Conservation (phyloP, 768 basidiomycete genomes). For the Botryobasidium botryosum region DNA sequence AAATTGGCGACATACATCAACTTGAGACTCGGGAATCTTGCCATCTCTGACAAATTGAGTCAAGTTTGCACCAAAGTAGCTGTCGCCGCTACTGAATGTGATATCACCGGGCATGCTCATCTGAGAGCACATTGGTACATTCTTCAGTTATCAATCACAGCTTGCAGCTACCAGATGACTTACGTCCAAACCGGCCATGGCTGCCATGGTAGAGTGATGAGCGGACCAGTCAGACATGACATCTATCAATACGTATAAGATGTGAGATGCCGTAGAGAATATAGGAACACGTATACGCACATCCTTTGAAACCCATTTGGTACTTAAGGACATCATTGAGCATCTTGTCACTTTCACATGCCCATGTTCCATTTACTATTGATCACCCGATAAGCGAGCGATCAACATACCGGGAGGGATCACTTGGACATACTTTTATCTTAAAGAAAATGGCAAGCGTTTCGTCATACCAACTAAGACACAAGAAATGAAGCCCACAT, state of each 20-base stretch:
- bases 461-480: background rate
- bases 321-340: slow-evolving; percentile 17
- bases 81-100: slow-evolving; percentile 10
- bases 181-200: slow-evolving; percentile 19
- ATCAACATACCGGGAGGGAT: background rate
- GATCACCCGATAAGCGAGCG: background rate
- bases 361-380: slow-evolving; percentile 39
- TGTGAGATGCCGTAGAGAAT: background rate
- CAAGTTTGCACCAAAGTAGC: slow-evolving; percentile 29
- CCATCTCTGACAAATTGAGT: slow-evolving; percentile 53
- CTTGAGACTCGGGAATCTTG: slow-evolving; percentile 42
- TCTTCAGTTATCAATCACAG: background rate
- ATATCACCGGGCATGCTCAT: slow-evolving; percentile 24
- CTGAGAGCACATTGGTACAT: background rate
- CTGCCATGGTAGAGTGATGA: slow-evolving; percentile 27
- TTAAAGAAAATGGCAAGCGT: no score
- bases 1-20: slow-evolving; percentile 43
- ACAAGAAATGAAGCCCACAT: slow-evolving; percentile 14
- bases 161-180: background rate
- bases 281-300: background rate
- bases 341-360: slow-evolving; percentile 32
- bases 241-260: background rate
- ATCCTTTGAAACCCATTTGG: slow-evolving; percentile 18
- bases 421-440: no score
- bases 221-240: slow-evolving; percentile 39